These are phyloP conservation scores for Backusella psychrophila DNA, from an alignment of 192 early-diverging fungal species.

Conservation along the genomic window DNA sequence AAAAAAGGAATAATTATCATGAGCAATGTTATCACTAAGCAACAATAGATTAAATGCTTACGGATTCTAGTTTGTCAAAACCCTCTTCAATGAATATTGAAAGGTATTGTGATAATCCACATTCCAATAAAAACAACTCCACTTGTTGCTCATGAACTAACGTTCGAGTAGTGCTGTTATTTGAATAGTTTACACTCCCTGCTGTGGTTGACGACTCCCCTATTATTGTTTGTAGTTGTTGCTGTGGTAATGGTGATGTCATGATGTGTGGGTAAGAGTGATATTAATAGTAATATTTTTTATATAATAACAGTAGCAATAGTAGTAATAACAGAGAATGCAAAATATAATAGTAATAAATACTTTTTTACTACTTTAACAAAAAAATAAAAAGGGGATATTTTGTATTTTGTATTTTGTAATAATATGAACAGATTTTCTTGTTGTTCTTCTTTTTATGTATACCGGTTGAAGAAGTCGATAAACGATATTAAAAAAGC, in stretches of 20 bases:
- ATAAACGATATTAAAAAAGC: not conserved
- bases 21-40: not conserved
- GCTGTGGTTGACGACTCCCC: not conserved
- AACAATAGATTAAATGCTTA: constrained; percentile 15
- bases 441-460: not conserved
- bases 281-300: not conserved
- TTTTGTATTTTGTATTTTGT: not conserved
- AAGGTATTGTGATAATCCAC: constrained; percentile 34
- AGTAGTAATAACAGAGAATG: not conserved
- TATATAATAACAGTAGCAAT: too few species aligned
- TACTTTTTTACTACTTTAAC: not conserved
- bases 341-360: not conserved
- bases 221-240: not conserved
- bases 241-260: not conserved
- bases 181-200: not conserved
- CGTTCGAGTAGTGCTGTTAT: not conserved
- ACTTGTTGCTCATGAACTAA: constrained; percentile 8
- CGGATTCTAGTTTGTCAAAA: constrained; percentile 40
- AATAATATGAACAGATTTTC: not conserved
- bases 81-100: constrained; percentile 38
- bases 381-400: not conserved
- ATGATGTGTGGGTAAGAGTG: not conserved
- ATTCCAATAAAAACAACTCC: constrained; percentile 21
- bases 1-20: not conserved
- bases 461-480: not conserved